Evolutionary conservation across 768 basidiomycete genomes (phyloP).

Genomic region (Naganishia kalamii): DNA sequence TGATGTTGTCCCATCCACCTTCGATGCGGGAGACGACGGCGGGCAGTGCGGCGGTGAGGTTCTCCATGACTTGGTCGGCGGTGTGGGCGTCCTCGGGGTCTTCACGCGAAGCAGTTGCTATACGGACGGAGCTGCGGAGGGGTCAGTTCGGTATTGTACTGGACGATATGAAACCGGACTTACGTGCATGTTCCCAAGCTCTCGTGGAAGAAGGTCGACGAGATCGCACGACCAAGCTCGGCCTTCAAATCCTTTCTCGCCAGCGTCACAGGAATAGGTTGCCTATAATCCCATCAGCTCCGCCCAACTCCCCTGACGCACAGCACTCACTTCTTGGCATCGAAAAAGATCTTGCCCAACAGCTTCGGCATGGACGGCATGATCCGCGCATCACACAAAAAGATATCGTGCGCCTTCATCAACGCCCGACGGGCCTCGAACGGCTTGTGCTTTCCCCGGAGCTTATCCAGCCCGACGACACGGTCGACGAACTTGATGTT

Average conservation of each 20-base stretch:
- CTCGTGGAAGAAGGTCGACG: slow-evolving; percentile 92
- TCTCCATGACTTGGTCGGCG: slow-evolving; percentile 66
- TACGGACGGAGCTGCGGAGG: slow-evolving; percentile 66
- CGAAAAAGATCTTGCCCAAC: slow-evolving; percentile 83
- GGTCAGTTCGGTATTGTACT: too few relatives aligned
- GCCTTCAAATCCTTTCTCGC: slow-evolving; percentile 81
- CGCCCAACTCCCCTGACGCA: slow-evolving; percentile 20
- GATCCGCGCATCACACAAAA: slow-evolving; percentile 86
- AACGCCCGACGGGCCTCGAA: slow-evolving; percentile 60
- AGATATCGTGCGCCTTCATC: slow-evolving; percentile 81
- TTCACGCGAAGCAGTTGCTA: slow-evolving; percentile 55
- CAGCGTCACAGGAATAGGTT: slow-evolving; percentile 90
- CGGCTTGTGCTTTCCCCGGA: slow-evolving; percentile 80
- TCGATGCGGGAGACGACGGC: slow-evolving; percentile 63
- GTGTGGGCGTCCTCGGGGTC: slow-evolving; percentile 53
- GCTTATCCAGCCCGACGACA: slow-evolving; percentile 82
- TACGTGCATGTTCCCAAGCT: slow-evolving; percentile 89
- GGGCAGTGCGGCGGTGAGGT: slow-evolving; percentile 72
- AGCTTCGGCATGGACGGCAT: slow-evolving; percentile 78
- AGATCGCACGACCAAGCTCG: slow-evolving; percentile 85
- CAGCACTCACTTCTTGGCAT: slow-evolving; percentile 79
- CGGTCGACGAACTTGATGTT: slow-evolving; percentile 83
- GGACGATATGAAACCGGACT: too few relatives aligned
- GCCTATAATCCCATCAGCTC: slow-evolving; percentile 51
- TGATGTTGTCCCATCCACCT: slow-evolving; percentile 84